These are phyloP conservation scores for Lachancea kluyveri DNA, from an alignment of 805 yeast genomes.

Conservation along the genomic window DNA sequence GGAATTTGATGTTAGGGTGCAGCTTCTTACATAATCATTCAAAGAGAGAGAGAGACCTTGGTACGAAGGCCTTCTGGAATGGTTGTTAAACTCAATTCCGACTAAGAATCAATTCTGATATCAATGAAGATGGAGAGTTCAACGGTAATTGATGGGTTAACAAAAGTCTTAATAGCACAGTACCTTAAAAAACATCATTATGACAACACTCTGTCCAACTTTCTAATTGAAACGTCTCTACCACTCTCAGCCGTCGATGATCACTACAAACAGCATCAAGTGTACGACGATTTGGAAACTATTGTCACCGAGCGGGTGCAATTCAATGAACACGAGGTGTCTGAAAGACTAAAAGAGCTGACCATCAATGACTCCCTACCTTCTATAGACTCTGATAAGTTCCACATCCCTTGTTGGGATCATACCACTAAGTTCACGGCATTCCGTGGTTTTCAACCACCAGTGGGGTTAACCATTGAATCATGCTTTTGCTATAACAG, in stretches of 20 bases:
- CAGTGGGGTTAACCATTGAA: slow-evolving; percentile 2
- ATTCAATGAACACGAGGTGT: slow-evolving; percentile 17
- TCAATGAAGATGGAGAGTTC: no score
- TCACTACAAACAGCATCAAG: no score
- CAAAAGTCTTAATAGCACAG: slow-evolving; percentile 46
- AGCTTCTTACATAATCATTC: background rate
- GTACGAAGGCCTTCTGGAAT: no score
- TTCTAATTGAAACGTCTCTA: slow-evolving; percentile 34
- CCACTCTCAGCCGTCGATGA: slow-evolving; percentile 7
- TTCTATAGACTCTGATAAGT: slow-evolving; percentile 8
- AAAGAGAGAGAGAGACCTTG: background rate
- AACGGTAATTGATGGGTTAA: slow-evolving; percentile 11
- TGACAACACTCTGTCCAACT: slow-evolving; percentile 38
- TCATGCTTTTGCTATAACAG: slow-evolving; percentile 1
- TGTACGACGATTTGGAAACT: slow-evolving; percentile 15
- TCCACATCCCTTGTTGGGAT: slow-evolving; percentile 17
- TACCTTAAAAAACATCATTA: slow-evolving; percentile 48
- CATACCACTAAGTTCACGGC: slow-evolving; percentile 8
- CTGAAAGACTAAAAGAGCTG: slow-evolving; percentile 10
- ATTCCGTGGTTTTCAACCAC: background rate
- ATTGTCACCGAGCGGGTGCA: slow-evolving; percentile 24
- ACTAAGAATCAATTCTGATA: no score
- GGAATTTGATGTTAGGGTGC: no score
- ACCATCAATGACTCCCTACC: slow-evolving; percentile 12
- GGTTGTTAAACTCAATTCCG: no score